Conservation (phyloP, 345 rosid genomes). For the Moringa oleifera region DNA sequence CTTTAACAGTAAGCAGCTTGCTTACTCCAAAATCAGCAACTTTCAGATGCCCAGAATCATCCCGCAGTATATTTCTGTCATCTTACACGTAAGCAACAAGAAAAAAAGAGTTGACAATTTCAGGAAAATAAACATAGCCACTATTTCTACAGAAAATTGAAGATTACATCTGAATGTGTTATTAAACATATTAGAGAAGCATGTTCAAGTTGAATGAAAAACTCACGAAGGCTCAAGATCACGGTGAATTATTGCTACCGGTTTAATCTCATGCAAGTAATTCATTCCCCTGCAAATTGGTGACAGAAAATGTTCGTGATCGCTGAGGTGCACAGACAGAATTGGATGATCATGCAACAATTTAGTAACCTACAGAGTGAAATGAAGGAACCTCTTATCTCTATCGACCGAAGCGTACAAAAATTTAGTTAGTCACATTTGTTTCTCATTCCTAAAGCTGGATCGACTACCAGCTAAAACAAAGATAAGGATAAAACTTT, state of each 20-base stretch:
- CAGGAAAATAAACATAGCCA: constrained; percentile 28
- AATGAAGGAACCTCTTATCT: too few relatives aligned
- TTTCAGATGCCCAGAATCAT: constrained; percentile 91
- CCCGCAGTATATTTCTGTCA: constrained; percentile 85
- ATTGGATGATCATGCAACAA: neutral
- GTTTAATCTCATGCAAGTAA: constrained; percentile 88
- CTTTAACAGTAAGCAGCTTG: constrained; percentile 82
- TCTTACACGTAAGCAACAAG: constrained; percentile 28
- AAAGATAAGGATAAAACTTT: neutral
- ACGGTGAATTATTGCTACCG: constrained; percentile 85
- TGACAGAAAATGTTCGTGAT: constrained; percentile 6
- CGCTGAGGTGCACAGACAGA: constrained; percentile 1
- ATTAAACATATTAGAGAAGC: neutral
- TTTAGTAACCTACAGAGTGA: neutral
- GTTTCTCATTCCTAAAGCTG: neutral
- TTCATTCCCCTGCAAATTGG: constrained; percentile 75
- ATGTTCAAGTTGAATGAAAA: constrained; percentile 13
- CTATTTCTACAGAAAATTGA: constrained; percentile 9
- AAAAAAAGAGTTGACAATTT: constrained; percentile 24
- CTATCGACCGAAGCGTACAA: neutral
- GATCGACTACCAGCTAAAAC: neutral
- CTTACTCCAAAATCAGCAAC: constrained; percentile 98
- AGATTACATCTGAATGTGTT: neutral
- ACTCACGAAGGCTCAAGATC: constrained; percentile 99
- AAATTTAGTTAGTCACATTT: neutral